Conservation (phyloP, 805 yeast species). For the Candida easanensis region DNA sequence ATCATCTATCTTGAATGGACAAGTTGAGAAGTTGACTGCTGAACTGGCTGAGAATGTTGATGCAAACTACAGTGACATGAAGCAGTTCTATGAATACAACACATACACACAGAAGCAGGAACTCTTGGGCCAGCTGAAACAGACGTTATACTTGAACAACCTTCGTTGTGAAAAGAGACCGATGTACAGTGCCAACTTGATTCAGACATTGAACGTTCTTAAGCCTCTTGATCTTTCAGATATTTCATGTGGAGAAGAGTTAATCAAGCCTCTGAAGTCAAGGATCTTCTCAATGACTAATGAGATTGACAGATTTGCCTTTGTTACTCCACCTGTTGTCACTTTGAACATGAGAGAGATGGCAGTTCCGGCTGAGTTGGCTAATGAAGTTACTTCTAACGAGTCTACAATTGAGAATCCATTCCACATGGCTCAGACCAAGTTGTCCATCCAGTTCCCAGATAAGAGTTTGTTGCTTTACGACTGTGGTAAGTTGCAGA, state of each 20-base stretch:
- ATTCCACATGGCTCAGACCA: slow-evolving; percentile 81
- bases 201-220: slow-evolving; percentile 37
- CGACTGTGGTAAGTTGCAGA: slow-evolving; percentile 96
- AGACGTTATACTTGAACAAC: slow-evolving; percentile 58
- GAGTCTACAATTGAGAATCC: slow-evolving; percentile 39
- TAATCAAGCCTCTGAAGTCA: slow-evolving; percentile 41
- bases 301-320: slow-evolving; percentile 71
- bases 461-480: slow-evolving; percentile 88
- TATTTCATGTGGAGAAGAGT: slow-evolving; percentile 23
- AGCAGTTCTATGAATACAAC: slow-evolving; percentile 57
- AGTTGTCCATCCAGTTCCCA: slow-evolving; percentile 91
- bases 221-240: slow-evolving; percentile 28
- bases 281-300: slow-evolving; percentile 42
- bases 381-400: slow-evolving; percentile 30
- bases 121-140: slow-evolving; percentile 51
- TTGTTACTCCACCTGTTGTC: slow-evolving; percentile 85
- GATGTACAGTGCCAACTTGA: slow-evolving; percentile 59
- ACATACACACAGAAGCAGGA: slow-evolving; percentile 51
- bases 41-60: slow-evolving; percentile 28
- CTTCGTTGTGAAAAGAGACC: slow-evolving; percentile 67
- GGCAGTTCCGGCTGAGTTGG: slow-evolving; percentile 38
- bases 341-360: slow-evolving; percentile 65
- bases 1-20: slow-evolving; percentile 40
- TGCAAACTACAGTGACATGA: slow-evolving; percentile 37
- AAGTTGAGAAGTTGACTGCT: slow-evolving; percentile 41